A percentile compares a stretch with the other conserved stretches of the same genome.
These are phyloP conservation scores for Saturnispora gosingensis DNA, from an alignment of 805 yeast genomes.

Conservation along the genomic window DNA sequence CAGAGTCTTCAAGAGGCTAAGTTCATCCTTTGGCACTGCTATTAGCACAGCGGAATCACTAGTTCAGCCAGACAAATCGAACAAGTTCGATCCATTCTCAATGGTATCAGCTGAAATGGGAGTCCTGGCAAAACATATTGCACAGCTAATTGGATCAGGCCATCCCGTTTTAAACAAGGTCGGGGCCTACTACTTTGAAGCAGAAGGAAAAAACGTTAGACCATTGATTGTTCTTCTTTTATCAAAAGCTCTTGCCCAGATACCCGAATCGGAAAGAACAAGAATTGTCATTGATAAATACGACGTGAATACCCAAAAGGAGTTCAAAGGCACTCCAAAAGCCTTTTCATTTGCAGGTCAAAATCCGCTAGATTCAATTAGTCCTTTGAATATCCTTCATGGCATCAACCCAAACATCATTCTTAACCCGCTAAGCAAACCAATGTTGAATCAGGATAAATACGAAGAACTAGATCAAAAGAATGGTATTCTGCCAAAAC, in stretches of 20 bases:
- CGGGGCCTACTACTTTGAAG: conserved; percentile 89
- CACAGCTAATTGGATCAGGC: conserved; percentile 79
- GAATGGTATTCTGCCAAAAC: conserved; percentile 86
- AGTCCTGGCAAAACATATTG: conserved; percentile 76
- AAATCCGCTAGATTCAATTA: conserved; percentile 52
- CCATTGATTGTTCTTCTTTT: conserved; percentile 81
- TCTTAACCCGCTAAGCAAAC: conserved; percentile 74
- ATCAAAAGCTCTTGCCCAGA: conserved; percentile 68
- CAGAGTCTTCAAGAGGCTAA: conserved; percentile 8
- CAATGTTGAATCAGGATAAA: conserved; percentile 62
- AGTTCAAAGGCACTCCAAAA: conserved; percentile 48
- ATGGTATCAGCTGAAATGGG: conserved; percentile 92
- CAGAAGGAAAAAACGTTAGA: conserved; percentile 92
- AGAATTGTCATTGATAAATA: conserved; percentile 50
- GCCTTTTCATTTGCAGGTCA: conserved; percentile 49
- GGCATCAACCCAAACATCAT: conserved; percentile 83
- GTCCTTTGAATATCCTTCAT: conserved; percentile 76
- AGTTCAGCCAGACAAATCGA: conserved; percentile 50
- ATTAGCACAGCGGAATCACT: conserved; percentile 63
- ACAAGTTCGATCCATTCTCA: conserved; percentile 74
- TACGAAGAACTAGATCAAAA: conserved; percentile 38
- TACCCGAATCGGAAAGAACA: conserved; percentile 61
- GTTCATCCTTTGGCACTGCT: conserved; percentile 41
- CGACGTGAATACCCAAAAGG: conserved; percentile 61
- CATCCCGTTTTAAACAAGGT: conserved; percentile 90